Percentiles rank a stretch among this genome's conserved stretches.
Conservation (phyloP, 208 protist genomes). For the Leishmania arabica region DNA sequence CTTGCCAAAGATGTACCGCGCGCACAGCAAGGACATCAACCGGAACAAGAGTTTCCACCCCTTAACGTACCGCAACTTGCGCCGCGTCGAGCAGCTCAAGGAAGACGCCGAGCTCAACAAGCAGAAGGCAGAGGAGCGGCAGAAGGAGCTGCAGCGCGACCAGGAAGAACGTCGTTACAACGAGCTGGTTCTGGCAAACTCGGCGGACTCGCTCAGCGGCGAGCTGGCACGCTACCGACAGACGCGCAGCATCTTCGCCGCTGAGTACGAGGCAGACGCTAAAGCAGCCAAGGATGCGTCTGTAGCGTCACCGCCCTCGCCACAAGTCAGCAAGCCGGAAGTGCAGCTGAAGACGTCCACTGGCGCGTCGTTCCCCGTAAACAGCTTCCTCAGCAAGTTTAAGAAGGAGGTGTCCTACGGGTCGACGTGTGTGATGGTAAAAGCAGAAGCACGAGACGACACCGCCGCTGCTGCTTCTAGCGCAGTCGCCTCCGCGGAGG, state of each 20-base stretch:
- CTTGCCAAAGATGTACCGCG: slow-evolving; percentile 62
- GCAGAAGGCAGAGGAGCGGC: slow-evolving; percentile 44
- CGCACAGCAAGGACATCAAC: slow-evolving; percentile 91
- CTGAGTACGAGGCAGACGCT: slow-evolving; percentile 33
- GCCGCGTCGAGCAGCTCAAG: slow-evolving; percentile 62
- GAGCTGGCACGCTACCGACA: slow-evolving; percentile 49
- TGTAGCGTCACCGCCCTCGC: neutral
- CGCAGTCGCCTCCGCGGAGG: neutral
- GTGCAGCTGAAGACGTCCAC: neutral
- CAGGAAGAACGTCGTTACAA: slow-evolving; percentile 84
- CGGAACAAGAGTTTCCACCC: slow-evolving; percentile 91
- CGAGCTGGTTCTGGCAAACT: slow-evolving; percentile 49
- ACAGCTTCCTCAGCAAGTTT: slow-evolving; percentile 39
- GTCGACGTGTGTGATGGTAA: neutral
- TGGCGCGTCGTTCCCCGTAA: neutral
- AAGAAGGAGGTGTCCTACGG: slow-evolving; percentile 19
- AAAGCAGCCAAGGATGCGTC: neutral
- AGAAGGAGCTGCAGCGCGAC: slow-evolving; percentile 57
- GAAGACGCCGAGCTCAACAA: slow-evolving; percentile 44
- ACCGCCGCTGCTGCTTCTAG: neutral
- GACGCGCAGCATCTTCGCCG: slow-evolving; percentile 78
- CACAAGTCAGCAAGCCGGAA: slow-evolving; percentile 4
- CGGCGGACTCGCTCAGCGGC: slow-evolving; percentile 27
- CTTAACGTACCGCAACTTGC: slow-evolving; percentile 76
- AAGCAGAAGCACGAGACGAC: neutral